Percentiles rank a stretch among this genome's conserved stretches.
Evolutionary conservation across 306 rosid species (phyloP).

Genomic region (Canavalia ensiformis): DNA sequence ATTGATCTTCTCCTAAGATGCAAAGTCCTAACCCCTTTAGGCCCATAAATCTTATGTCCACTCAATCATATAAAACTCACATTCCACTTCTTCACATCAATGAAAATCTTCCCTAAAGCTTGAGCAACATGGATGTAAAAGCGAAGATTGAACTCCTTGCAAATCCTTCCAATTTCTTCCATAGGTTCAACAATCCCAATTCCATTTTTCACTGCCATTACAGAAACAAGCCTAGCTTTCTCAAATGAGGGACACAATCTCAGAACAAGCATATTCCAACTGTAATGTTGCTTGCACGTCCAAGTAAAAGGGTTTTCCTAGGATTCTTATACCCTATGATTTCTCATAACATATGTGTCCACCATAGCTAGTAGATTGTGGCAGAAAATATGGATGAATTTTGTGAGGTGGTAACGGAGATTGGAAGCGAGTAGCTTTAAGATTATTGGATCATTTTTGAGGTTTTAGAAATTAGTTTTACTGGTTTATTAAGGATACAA

Average conservation of each 20-base stretch:
- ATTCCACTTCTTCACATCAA: conserved; percentile 90
- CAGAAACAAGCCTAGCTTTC: conserved; percentile 82
- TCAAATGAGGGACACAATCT: conserved; percentile 74
- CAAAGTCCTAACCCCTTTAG: conserved; percentile 88
- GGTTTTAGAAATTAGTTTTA: not conserved
- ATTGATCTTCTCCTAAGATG: conserved; percentile 85
- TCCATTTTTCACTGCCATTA: conserved; percentile 94
- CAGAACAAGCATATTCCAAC: conserved; percentile 79
- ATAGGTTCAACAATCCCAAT: conserved; percentile 91
- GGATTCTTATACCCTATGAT: conserved; percentile 75
- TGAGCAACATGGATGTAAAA: conserved; percentile 97
- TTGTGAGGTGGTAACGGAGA: conserved; percentile 55
- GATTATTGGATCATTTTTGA: conserved; percentile 52
- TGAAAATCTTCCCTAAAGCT: conserved; percentile 87
- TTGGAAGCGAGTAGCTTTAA: conserved; percentile 66
- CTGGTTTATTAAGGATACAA: not conserved
- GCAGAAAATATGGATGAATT: conserved; percentile 30
- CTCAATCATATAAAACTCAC: conserved; percentile 93
- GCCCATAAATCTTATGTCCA: conserved; percentile 92
- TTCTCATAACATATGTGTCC: not conserved
- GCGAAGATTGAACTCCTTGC: conserved; percentile 80
- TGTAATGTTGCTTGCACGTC: conserved; percentile 93
- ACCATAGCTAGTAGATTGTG: conserved; percentile 27
- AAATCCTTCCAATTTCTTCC: conserved; percentile 83
- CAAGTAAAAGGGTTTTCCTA: conserved; percentile 84